These are phyloP conservation scores for Aureobasidium sp. DNA, from an alignment of 2,329 filamentous ascomycete genomes.

Conservation along the genomic window DNA sequence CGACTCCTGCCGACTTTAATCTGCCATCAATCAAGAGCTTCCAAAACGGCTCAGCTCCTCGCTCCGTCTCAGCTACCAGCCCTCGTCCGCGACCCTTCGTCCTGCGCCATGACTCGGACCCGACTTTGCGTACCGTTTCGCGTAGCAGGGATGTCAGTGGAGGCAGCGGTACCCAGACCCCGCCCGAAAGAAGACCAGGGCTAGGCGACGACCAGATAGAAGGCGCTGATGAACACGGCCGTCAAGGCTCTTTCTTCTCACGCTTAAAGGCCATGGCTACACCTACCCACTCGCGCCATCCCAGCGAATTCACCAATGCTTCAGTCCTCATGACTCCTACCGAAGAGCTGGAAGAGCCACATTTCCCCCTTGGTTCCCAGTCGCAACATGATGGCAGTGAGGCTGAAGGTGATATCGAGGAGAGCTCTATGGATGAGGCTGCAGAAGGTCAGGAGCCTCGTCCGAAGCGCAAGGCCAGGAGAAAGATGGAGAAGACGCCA, in stretches of 20 bases:
- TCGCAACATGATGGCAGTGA: slow-evolving; percentile 59
- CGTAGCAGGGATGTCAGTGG: slow-evolving; percentile 19
- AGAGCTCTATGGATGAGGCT: slow-evolving; percentile 70
- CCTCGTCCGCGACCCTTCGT: slow-evolving; percentile 7
- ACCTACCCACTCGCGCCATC: slow-evolving; percentile 41
- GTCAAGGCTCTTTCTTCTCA: slow-evolving; percentile 58
- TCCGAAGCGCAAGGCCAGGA: slow-evolving; percentile 57
- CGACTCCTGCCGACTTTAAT: slow-evolving; percentile 12
- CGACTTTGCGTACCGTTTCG: background rate
- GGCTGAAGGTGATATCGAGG: slow-evolving; percentile 71
- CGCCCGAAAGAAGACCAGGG: slow-evolving; percentile 33
- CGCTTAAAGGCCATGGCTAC: slow-evolving; percentile 68
- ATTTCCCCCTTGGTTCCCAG: slow-evolving; percentile 28
- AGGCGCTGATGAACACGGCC: slow-evolving; percentile 56
- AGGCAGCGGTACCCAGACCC: slow-evolving; percentile 21
- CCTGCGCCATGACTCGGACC: slow-evolving; percentile 14
- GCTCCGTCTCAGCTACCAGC: background rate
- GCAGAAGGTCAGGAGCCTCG: slow-evolving; percentile 36
- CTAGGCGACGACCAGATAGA: slow-evolving; percentile 57
- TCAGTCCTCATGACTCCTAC: slow-evolving; percentile 35
- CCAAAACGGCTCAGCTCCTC: background rate
- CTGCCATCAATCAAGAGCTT: background rate
- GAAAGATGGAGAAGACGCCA: slow-evolving; percentile 49
- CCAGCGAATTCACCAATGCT: slow-evolving; percentile 42
- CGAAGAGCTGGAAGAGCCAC: slow-evolving; percentile 40